These are phyloP conservation scores for Aristolochia contorta DNA, from an alignment of 164 flowering plant genomes.

Conservation along the genomic window DNA sequence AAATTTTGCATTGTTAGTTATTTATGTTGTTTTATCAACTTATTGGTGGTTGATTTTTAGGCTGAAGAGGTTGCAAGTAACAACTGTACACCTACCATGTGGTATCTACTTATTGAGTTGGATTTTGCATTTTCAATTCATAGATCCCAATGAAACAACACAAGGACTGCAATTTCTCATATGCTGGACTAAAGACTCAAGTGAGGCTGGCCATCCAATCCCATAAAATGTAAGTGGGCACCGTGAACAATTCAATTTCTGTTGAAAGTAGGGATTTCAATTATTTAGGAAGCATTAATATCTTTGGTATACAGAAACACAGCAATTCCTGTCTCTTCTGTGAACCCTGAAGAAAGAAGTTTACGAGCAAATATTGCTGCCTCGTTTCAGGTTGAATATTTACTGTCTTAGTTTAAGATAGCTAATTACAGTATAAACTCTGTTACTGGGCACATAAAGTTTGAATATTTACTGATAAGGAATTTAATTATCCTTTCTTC, in stretches of 20 bases:
- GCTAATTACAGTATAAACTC: neutral
- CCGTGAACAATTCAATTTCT: neutral
- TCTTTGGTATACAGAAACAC: conserved; percentile 39
- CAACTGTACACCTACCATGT: too few species aligned
- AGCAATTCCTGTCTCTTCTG: conserved; percentile 45
- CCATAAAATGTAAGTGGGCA: conserved; percentile 51
- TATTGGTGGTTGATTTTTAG: too few species aligned
- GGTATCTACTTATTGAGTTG: too few species aligned
- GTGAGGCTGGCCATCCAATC: conserved; percentile 85
- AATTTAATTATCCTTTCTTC: neutral
- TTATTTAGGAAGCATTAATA: neutral
- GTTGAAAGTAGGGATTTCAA: neutral
- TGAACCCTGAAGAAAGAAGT: conserved; percentile 52
- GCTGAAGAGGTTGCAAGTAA: neutral
- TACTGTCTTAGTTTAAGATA: neutral
- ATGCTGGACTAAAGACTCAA: conserved; percentile 97
- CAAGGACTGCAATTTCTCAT: conserved; percentile 96
- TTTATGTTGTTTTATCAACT: too few species aligned
- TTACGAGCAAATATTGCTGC: conserved; percentile 92
- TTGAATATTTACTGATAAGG: neutral
- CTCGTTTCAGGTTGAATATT: conserved; percentile 70
- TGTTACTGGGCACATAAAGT: too few species aligned
- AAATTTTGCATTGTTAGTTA: too few species aligned
- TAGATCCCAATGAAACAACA: conserved; percentile 93
- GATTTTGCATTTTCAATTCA: conserved; percentile 1